These are phyloP conservation scores for Tephrocybe sp. DNA, from an alignment of 768 basidiomycete genomes.

Conservation along the genomic window DNA sequence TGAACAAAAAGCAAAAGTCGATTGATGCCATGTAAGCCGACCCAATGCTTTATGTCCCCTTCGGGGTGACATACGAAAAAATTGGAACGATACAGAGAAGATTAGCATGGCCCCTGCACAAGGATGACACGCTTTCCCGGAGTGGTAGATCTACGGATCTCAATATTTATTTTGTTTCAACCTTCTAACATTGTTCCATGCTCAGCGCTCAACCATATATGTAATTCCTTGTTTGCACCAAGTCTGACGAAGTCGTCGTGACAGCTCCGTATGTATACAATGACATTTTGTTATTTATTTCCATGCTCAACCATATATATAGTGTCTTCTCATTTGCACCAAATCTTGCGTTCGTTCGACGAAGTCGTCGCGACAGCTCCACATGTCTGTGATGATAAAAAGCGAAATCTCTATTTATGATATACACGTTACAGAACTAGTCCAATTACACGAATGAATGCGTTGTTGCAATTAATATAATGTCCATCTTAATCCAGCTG, in stretches of 20 bases:
- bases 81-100: constrained; percentile 99
- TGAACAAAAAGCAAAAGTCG: constrained; percentile 15
- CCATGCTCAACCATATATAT: too few species aligned
- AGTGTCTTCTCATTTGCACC: too few species aligned
- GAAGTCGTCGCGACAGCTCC: too few species aligned
- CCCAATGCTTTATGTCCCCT: constrained; percentile 52
- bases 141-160: constrained; percentile 69
- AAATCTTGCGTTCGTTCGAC: too few species aligned
- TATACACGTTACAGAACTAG: constrained; percentile 11
- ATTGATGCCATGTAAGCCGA: background rate
- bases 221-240: too few species aligned
- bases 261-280: too few species aligned
- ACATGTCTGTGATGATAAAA: background rate
- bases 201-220: too few species aligned
- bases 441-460: constrained; percentile 12
- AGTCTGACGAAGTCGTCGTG: too few species aligned
- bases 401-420: constrained; percentile 8
- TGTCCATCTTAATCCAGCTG: constrained; percentile 24
- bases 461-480: background rate
- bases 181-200: background rate
- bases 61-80: constrained; percentile 97
- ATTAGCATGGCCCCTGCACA: constrained; percentile 99
- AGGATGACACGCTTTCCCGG: constrained; percentile 99
- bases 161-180: constrained; percentile 38
- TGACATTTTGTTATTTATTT: background rate